A percentile compares a stretch with the other conserved stretches of the same genome.
Evolutionary conservation across 331 rosid species (phyloP).

Genomic region (Stylosanthes scabra): DNA sequence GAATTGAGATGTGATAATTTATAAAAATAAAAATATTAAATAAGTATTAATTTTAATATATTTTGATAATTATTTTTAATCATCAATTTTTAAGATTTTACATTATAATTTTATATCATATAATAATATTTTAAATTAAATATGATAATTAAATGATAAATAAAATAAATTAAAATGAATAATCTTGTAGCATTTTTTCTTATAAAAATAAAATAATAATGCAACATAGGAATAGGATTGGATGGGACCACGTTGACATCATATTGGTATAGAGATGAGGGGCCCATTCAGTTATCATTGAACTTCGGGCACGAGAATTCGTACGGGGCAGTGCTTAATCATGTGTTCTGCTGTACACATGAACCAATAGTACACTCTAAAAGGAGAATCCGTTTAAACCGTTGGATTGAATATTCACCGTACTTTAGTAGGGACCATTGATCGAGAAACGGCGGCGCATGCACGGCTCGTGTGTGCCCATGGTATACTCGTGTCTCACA

Average conservation of each 20-base stretch:
- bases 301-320: constrained; percentile 3
- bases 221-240: constrained; percentile 25
- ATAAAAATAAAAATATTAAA: too few relatives aligned
- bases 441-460: constrained; percentile 24
- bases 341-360: not conserved
- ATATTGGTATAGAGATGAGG: not conserved
- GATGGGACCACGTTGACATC: constrained; percentile 40
- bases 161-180: too few relatives aligned
- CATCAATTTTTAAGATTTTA: too few relatives aligned
- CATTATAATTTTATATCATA: too few relatives aligned
- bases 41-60: too few relatives aligned
- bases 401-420: constrained; percentile 17
- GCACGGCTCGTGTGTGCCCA: constrained; percentile 30
- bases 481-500: constrained; percentile 28
- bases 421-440: too few relatives aligned
- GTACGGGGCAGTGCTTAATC: not conserved
- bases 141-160: too few relatives aligned
- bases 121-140: too few relatives aligned
- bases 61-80: too few relatives aligned
- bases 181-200: too few relatives aligned
- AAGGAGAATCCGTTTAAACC: constrained; percentile 7
- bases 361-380: not conserved
- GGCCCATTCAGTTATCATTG: constrained; percentile 1
- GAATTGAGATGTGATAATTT: too few relatives aligned
- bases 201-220: too few relatives aligned